Evolutionary conservation across 2,329 filamentous ascomycete species (phyloP).

Genomic region (Rasamsonia emersonii): DNA sequence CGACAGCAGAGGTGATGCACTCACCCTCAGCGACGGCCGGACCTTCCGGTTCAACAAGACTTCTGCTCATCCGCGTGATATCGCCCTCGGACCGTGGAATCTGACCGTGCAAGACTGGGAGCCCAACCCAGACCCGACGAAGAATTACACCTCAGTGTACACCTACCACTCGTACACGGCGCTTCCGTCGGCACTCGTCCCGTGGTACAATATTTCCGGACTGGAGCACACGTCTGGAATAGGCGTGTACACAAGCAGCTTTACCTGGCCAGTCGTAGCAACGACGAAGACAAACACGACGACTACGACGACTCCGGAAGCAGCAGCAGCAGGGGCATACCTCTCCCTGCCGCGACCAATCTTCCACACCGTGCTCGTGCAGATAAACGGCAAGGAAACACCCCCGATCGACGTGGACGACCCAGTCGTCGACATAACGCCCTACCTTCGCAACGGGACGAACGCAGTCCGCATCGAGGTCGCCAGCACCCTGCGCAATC

Average conservation of each 20-base stretch:
- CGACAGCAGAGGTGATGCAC: not conserved
- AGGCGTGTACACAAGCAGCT: not conserved
- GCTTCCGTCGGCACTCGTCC: not conserved
- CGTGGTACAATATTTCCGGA: not conserved
- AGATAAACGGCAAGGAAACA: not conserved
- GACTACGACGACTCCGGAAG: too few species aligned
- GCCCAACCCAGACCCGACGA: not conserved
- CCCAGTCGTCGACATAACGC: not conserved
- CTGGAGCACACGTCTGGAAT: not conserved
- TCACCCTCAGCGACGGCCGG: not conserved
- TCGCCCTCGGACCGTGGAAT: not conserved
- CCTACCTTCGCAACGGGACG: not conserved
- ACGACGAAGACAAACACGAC: too few species aligned
- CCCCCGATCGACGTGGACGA: not conserved
- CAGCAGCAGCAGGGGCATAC: too few species aligned
- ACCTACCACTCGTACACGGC: not conserved
- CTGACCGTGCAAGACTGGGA: conserved; percentile 1
- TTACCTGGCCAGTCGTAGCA: not conserved
- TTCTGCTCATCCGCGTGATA: not conserved
- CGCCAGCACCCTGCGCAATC: not conserved
- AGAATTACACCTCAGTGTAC: conserved; percentile 1
- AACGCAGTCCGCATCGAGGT: not conserved
- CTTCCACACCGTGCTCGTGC: not conserved
- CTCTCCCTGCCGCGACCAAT: conserved; percentile 1
- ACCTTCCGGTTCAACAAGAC: too few species aligned